Evolutionary conservation across 2,329 filamentous ascomycete species (phyloP), one percentile per base, ranked within the genome.

Genomic region (Celoporthe dispersa): DNA sequence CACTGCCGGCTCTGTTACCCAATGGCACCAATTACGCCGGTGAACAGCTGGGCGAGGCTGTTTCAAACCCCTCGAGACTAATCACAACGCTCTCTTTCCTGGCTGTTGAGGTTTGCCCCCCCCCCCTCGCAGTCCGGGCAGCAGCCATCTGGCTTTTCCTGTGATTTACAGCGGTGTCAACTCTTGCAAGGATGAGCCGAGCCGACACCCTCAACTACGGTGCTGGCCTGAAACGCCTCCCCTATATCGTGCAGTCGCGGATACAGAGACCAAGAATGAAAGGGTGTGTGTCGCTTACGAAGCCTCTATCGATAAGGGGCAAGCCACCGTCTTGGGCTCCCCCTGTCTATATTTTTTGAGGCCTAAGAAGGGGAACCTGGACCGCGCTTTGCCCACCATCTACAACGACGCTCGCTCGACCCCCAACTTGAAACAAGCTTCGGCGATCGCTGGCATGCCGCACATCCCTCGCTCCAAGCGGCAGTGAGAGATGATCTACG

Each of bases 221-320:
- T n/a, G 70, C 68, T 41, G 48, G 62, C 39, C 44, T 71, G 70
- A 71, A 71, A 71, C 70, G 60, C 68, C 68, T 63, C 65, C n/a
- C 68, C 62, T 39, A 57, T 66, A 25, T 37, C 44, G 39, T 66
- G 48, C 31, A 9, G 55, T 33, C 41, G 25, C 41, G 41, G 57
- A 53, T 22, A 25, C 64, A 57, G 31, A 16, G 31, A 22, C 48
- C 31, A 28, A 5, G 37, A 55, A n/a, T 9, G 19, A 48, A n/a
- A 48, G 22, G 22, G 44, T 48, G 44, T 48, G 28, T 3, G 44
- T 53, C 22, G 51, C 55, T 51, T 61, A 31, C 57, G 61, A 68
- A 71, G 70, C 67, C 60, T 71, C 64, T 69, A 69, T 64, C 68
- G 64, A 39, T 64, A 63, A 67, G 57, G 19, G 57, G 51, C 33